These are phyloP conservation scores for Ophiocordyceps camponoti-leonardi DNA, from an alignment of 2,329 filamentous ascomycete genomes.

Conservation along the genomic window DNA sequence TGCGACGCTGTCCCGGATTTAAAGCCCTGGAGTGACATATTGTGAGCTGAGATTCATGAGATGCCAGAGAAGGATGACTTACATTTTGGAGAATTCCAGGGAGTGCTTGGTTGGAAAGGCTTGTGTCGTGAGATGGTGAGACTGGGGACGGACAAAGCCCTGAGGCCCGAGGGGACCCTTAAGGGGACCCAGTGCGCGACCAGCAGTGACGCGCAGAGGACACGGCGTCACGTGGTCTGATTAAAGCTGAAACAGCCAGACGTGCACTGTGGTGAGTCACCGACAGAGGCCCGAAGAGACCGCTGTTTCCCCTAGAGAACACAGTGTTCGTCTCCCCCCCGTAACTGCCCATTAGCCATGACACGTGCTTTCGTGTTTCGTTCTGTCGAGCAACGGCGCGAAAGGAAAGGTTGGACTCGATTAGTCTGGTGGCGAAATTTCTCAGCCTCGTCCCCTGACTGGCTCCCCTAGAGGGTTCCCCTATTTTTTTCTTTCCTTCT, in stretches of 20 bases:
- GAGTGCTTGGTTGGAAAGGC: too few relatives aligned
- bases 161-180: too few relatives aligned
- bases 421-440: background rate
- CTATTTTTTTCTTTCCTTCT: background rate
- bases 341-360: background rate
- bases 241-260: background rate
- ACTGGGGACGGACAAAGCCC: too few relatives aligned
- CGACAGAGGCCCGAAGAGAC: too few relatives aligned
- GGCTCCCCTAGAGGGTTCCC: too few relatives aligned
- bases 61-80: background rate
- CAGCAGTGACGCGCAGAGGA: conserved; percentile 8
- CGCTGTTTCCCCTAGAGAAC: background rate
- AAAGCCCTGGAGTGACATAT: background rate
- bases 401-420: background rate
- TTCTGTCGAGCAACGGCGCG: background rate
- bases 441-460: background rate
- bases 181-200: background rate
- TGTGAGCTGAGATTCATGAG: background rate
- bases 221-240: conserved; percentile 17
- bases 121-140: background rate
- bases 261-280: conserved; percentile 7
- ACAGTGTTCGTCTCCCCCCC: background rate
- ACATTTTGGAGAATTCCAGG: background rate
- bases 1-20: conserved; percentile 7
- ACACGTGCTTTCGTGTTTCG: conserved; percentile 16